phyloP scores from a whole-genome alignment of 228 moss, liverwort and hornwort genomes.

The Sphagnum magellanicum region DNA sequence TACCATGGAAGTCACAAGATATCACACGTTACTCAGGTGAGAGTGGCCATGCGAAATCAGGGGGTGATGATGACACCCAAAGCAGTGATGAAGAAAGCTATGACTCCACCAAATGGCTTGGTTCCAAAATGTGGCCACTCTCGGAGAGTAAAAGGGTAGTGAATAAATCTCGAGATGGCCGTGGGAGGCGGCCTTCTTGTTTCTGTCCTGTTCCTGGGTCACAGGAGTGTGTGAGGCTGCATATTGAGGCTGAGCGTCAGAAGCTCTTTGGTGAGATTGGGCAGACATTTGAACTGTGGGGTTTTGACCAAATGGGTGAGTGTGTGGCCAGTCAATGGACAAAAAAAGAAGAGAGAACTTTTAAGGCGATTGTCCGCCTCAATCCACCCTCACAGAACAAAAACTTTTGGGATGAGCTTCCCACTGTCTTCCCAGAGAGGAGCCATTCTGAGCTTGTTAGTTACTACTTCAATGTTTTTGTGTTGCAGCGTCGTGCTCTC shows the following conservation, averaged over 20 bases:
- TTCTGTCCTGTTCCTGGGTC: slow-evolving; percentile 55
- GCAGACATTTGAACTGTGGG: slow-evolving; percentile 60
- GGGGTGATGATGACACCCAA: slow-evolving; percentile 30
- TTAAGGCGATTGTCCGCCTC: slow-evolving; percentile 42
- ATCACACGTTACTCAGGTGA: slow-evolving; percentile 14
- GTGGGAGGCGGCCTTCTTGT: slow-evolving; percentile 43
- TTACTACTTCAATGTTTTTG: slow-evolving; percentile 84
- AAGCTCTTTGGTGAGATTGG: slow-evolving; percentile 50
- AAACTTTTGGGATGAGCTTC: slow-evolving; percentile 80
- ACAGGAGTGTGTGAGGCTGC: slow-evolving; percentile 56
- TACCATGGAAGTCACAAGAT: slow-evolving; percentile 26
- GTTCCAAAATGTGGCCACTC: slow-evolving; percentile 64
- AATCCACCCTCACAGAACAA: slow-evolving; percentile 45
- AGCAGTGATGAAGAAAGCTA: slow-evolving; percentile 38
- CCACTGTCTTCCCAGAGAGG: slow-evolving; percentile 51
- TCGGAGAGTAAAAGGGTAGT: slow-evolving; percentile 13
- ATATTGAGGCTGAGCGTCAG: slow-evolving; percentile 36
- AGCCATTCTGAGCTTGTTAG: slow-evolving; percentile 62
- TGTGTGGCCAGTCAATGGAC: slow-evolving; percentile 54
- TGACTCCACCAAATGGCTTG: slow-evolving; percentile 33
- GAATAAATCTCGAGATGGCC: slow-evolving; percentile 22
- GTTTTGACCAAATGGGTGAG: slow-evolving; percentile 82
- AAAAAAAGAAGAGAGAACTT: slow-evolving; percentile 60
- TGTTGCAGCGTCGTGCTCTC: slow-evolving; percentile 63
- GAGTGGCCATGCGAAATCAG: background rate